phyloP scores from a whole-genome alignment of 306 rosid species.

The Lotus japonicus region DNA sequence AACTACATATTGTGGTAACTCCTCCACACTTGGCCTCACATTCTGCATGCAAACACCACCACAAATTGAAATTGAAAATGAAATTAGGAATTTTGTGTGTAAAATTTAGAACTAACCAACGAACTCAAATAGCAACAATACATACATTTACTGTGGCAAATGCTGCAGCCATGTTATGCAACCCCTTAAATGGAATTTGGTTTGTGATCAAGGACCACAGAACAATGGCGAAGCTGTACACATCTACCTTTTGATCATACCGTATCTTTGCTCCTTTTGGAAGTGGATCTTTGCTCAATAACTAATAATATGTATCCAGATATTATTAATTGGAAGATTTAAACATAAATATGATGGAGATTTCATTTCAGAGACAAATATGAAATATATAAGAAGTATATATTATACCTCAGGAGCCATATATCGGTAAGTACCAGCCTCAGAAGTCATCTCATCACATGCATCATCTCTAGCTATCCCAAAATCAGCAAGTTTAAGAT shows the following conservation, averaged over 20 bases:
- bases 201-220: constrained; percentile 54
- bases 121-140: background rate
- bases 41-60: constrained; percentile 35
- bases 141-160: constrained; percentile 48
- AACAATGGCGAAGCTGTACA: constrained; percentile 56
- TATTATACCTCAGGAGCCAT: constrained; percentile 27
- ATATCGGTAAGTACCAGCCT: constrained; percentile 13
- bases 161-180: constrained; percentile 48
- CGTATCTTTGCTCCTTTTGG: constrained; percentile 36
- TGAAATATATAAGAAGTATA: too few relatives aligned
- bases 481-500: constrained; percentile 2
- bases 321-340: background rate
- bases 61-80: background rate
- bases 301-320: constrained; percentile 20
- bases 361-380: too few relatives aligned
- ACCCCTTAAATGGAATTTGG: constrained; percentile 48
- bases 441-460: constrained; percentile 13
- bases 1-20: constrained; percentile 29
- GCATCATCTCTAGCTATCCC: constrained; percentile 4
- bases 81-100: background rate
- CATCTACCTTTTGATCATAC: constrained; percentile 63
- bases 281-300: constrained; percentile 44
- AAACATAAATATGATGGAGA: background rate
- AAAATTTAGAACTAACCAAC: background rate
- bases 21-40: constrained; percentile 42